Evolutionary conservation across 2,329 filamentous ascomycete species (phyloP), one percentile per base, ranked within the genome.

Genomic region (Ophiobolus disseminans): DNA sequence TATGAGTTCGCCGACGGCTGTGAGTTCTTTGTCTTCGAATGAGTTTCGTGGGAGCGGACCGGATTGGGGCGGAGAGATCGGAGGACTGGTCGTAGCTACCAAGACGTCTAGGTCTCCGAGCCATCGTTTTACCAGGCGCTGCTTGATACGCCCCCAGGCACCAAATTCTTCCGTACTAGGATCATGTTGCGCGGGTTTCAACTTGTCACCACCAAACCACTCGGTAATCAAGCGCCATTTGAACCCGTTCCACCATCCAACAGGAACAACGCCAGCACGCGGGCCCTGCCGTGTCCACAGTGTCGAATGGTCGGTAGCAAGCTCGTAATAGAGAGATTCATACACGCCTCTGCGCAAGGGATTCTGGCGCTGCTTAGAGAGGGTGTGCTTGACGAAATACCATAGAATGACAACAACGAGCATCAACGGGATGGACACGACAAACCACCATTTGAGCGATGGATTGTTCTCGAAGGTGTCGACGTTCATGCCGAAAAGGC

Each of bases 401-500:
- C 79, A 81, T 16, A 75, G 56, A 5, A 76, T 46, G 5, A 82
- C 51, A 20, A 82, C 75, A 17, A 76, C 47, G 11, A 75, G 21
- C 66, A 81, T 76, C 42, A 82, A 73, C 0, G 79, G 76, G 13
- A 76, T 63, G 0, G 74, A 68, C 5, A 72, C 54, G 32, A 82
- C 72, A 60, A 82, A 81, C 56, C 78, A 82, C 38, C 58, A 45
- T 38, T 69, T 57, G 19, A 60, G 20, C 11, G 50, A 35, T 30
- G 60, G 48, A 42, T 61, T 45, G 20, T 54, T 32, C 21, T 38
- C 39, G 45, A 82, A 80, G 1, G 72, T 71, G 50, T 76, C 70
- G 13, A 82, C 79, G 55, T 82, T 81, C 79, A 81, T 81, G 32
- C 77, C 78, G 52, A 78, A 80, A 60, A 80, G 77, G 9, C 75